phyloP scores from a whole-genome alignment of 225 moss, liverwort and hornwort genomes.

The Neckera pumila region DNA sequence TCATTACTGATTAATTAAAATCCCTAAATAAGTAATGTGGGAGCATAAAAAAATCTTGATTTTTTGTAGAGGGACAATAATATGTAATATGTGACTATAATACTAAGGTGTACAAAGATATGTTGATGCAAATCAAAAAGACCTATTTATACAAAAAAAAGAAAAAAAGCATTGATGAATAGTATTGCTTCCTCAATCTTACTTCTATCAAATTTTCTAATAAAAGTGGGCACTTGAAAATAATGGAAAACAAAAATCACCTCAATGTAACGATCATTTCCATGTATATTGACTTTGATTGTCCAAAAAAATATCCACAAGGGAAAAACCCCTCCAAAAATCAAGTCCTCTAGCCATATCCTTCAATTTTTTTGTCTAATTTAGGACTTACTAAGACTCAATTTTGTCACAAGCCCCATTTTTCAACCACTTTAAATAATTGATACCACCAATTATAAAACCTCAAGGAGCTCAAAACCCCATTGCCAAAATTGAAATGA shows the following conservation, averaged over 20 bases:
- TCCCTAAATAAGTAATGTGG: not conserved
- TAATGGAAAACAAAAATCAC: not conserved
- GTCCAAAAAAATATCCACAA: not conserved
- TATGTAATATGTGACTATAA: not conserved
- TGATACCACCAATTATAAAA: not conserved
- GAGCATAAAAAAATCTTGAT: not conserved
- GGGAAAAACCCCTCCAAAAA: fast-evolving
- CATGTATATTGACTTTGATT: not conserved
- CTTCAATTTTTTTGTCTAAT: too few relatives aligned
- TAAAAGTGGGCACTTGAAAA: not conserved
- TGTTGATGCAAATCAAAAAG: not conserved
- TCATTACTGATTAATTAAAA: not conserved
- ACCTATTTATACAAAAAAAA: not conserved
- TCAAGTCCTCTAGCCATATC: not conserved
- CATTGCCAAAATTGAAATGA: not conserved
- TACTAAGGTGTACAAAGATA: not conserved
- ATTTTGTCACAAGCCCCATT: not conserved
- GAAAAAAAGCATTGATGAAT: not conserved
- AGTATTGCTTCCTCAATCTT: not conserved
- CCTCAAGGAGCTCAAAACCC: not conserved
- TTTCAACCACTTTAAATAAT: not conserved
- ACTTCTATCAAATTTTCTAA: not conserved
- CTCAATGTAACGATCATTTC: not conserved
- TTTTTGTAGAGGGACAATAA: not conserved
- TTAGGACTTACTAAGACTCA: not conserved